Conservation (phyloP, 2,329 filamentous ascomycete genomes). For the Lachnellula subtilissima region DNA sequence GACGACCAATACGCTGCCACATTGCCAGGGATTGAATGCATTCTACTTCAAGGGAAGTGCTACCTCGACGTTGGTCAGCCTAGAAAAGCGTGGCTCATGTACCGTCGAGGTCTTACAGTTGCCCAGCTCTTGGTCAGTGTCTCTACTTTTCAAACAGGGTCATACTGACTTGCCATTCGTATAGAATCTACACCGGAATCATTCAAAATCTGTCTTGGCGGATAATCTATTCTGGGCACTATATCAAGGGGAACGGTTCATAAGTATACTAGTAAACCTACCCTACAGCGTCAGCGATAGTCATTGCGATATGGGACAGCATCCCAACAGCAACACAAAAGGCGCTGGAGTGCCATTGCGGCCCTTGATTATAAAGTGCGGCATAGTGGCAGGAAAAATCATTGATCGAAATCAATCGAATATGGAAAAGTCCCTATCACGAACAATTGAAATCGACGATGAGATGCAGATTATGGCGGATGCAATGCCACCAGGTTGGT, state of each 20-base stretch:
- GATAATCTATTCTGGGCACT: constrained; percentile 4
- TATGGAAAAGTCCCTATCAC: constrained; percentile 34
- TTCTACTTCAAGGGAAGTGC: constrained; percentile 39
- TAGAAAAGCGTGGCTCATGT: constrained; percentile 38
- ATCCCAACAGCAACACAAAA: too few species aligned
- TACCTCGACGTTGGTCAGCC: constrained; percentile 42
- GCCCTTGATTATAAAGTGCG: constrained; percentile 21
- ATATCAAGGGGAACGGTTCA: constrained; percentile 37
- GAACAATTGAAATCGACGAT: constrained; percentile 37
- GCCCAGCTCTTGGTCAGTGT: constrained; percentile 33
- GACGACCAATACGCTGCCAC: constrained; percentile 39
- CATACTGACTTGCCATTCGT: background rate
- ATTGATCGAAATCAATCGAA: constrained; percentile 37
- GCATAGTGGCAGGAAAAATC: constrained; percentile 37
- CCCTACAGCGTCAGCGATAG: constrained; percentile 38
- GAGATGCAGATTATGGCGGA: constrained; percentile 37
- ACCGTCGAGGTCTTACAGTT: constrained; percentile 38
- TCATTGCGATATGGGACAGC: constrained; percentile 29
- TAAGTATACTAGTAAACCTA: constrained; percentile 41
- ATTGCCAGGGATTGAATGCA: constrained; percentile 40
- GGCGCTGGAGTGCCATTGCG: background rate
- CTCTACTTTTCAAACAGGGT: background rate
- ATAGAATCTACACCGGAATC: background rate
- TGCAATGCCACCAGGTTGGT: constrained; percentile 35
- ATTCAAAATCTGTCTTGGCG: background rate